Percentiles rank a stretch among this genome's conserved stretches.
Evolutionary conservation across 2,329 filamentous ascomycete genomes (phyloP).

Genomic region (Alternaria gaisen): DNA sequence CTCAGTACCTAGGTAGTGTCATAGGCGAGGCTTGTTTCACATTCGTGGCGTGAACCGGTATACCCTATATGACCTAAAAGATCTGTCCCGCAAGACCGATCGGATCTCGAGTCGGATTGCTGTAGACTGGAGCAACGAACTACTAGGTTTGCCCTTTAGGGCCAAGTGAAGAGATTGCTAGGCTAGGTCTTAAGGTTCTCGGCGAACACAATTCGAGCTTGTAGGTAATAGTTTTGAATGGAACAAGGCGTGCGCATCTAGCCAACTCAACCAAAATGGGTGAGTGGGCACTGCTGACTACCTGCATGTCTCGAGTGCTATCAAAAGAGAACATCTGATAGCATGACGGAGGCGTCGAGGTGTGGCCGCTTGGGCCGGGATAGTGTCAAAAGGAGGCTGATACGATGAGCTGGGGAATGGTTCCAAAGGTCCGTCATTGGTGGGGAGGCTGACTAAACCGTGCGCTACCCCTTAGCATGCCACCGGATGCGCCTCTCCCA

Average conservation of each 20-base stretch:
- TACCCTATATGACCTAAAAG: background rate
- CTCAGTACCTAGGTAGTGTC: background rate
- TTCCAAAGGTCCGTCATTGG: slow-evolving; percentile 22
- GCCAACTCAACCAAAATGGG: background rate
- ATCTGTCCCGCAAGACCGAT: slow-evolving; percentile 20
- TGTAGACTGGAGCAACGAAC: background rate
- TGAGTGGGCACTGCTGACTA: background rate
- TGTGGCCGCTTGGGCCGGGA: background rate
- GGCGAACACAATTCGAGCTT: slow-evolving; percentile 1
- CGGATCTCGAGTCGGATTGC: slow-evolving; percentile 3
- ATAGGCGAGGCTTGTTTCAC: background rate
- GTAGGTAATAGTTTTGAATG: background rate
- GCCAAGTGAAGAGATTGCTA: slow-evolving; percentile 18
- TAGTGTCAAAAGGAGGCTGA: slow-evolving; percentile 17
- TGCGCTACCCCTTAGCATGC: slow-evolving; percentile 17
- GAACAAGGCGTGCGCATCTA: background rate
- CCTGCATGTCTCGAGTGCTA: background rate
- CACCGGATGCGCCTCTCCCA: slow-evolving; percentile 17
- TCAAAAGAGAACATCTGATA: background rate
- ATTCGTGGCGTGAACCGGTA: background rate
- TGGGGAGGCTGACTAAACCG: background rate
- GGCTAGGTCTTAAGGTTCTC: slow-evolving; percentile 2
- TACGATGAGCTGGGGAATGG: slow-evolving; percentile 13
- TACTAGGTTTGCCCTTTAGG: slow-evolving; percentile 9
- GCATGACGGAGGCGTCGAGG: slow-evolving; percentile 1